phyloP scores from a whole-genome alignment of 2,329 filamentous ascomycete species.

The Colletotrichum spaethianum region DNA sequence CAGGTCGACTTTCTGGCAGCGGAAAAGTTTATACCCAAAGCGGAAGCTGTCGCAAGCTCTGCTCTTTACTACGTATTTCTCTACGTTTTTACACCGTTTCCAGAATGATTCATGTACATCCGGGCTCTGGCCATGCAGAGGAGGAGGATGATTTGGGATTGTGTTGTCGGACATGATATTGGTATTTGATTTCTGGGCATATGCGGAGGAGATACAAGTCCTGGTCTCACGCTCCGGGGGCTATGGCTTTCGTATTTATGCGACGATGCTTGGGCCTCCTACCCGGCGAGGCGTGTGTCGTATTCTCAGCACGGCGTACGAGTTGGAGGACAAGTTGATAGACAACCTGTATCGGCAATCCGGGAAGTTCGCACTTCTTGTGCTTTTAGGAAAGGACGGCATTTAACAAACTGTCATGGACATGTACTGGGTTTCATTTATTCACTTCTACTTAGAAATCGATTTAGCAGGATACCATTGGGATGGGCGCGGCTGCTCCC shows the following conservation, averaged over 20 bases:
- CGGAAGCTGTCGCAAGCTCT: conserved; percentile 39
- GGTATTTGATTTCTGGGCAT: conserved; percentile 28
- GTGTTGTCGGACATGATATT: conserved; percentile 32
- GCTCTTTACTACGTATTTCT: conserved; percentile 3
- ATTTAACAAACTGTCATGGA: conserved; percentile 30
- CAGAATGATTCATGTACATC: conserved; percentile 34
- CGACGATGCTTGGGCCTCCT: conserved; percentile 1
- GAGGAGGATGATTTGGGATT: background rate
- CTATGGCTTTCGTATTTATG: conserved; percentile 19
- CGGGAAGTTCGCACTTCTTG: conserved; percentile 40
- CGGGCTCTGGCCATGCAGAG: background rate
- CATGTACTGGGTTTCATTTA: conserved; percentile 5
- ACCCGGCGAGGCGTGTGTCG: conserved; percentile 15
- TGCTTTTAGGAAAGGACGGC: conserved; percentile 32
- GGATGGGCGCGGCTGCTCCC: background rate
- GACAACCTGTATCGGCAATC: conserved; percentile 39
- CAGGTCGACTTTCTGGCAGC: conserved; percentile 47
- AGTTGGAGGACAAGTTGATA: conserved; percentile 34
- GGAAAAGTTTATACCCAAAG: conserved; percentile 56
- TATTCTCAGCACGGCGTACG: conserved; percentile 19
- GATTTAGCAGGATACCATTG: conserved; percentile 20
- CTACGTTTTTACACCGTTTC: conserved; percentile 43
- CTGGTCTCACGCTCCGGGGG: conserved; percentile 47
- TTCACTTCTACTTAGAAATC: conserved; percentile 26
- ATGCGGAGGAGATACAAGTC: conserved; percentile 36